A percentile compares a stretch with the other conserved stretches of the same genome.
Conservation (phyloP, 139 green algal genomes). For the Pseudopediastrum boryanum region DNA sequence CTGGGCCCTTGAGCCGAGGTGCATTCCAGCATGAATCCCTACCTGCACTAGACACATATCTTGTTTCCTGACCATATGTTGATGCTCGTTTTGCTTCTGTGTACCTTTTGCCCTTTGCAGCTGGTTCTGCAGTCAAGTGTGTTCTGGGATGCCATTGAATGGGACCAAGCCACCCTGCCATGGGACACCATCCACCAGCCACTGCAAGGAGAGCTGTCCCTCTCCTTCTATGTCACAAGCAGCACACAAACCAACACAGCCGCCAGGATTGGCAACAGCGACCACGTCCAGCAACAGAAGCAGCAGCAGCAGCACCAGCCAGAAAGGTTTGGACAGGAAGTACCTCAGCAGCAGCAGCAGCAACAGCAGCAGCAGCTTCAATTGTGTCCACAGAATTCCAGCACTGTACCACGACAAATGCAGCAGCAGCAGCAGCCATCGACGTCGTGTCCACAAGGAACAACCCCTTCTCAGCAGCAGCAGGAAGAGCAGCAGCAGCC, state of each 20-base stretch:
- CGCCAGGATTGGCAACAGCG: no score
- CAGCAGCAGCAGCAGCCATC: no score
- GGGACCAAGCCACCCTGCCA: not conserved
- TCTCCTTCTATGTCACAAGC: not conserved
- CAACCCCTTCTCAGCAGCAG: no score
- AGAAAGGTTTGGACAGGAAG: not conserved
- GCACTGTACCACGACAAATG: no score
- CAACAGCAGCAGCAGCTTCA: not conserved
- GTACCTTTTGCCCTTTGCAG: not conserved
- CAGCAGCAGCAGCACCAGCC: conserved; percentile 12
- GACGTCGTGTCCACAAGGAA: no score
- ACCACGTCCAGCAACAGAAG: not conserved
- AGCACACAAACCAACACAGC: no score
- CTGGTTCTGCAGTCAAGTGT: conserved; percentile 1
- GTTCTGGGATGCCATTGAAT: conserved; percentile 3
- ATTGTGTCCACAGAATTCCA: no score
- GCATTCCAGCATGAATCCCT: not conserved
- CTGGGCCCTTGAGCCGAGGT: not conserved
- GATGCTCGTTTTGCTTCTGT: conserved; percentile 5
- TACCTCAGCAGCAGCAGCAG: not conserved
- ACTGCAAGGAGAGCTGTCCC: not conserved
- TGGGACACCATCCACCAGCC: conserved; percentile 13
- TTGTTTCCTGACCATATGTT: not conserved
- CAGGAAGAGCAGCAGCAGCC: not conserved
- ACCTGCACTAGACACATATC: no score